phyloP scores from a whole-genome alignment of 106 monocot species.

The Dioscorea alata region DNA sequence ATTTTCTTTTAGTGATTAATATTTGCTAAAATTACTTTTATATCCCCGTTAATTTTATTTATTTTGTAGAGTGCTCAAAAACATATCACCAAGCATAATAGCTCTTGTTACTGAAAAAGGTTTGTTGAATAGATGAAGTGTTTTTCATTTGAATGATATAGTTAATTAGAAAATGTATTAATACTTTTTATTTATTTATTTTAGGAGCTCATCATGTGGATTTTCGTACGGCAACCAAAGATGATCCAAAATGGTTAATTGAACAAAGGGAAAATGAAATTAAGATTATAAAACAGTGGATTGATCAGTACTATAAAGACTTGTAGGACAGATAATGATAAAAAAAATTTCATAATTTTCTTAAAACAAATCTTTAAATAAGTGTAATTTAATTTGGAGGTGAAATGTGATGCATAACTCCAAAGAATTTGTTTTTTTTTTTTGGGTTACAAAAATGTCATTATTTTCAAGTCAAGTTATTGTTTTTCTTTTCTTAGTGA shows the following conservation, averaged over 20 bases:
- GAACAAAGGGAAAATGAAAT: conserved; percentile 66
- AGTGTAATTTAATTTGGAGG: too few relatives aligned
- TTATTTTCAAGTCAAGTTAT: too few relatives aligned
- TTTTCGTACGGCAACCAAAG: conserved; percentile 64
- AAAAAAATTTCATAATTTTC: too few relatives aligned
- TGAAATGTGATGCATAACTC: too few relatives aligned
- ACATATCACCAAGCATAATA: conserved; percentile 73
- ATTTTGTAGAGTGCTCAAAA: conserved; percentile 61
- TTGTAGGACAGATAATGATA: neutral
- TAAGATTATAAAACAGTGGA: conserved; percentile 62
- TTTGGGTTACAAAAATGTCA: too few relatives aligned
- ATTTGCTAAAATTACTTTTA: too few relatives aligned
- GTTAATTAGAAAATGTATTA: neutral
- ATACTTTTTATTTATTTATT: neutral
- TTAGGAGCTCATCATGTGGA: conserved; percentile 96
- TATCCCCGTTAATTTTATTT: too few relatives aligned
- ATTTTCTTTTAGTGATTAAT: neutral
- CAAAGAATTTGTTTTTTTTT: too few relatives aligned
- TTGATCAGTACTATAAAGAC: conserved; percentile 60
- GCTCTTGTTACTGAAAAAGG: conserved; percentile 91
- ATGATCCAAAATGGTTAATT: conserved; percentile 72
- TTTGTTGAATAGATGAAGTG: conserved; percentile 5
- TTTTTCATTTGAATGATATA: neutral
- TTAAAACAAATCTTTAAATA: too few relatives aligned
- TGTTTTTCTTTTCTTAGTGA: too few relatives aligned